These are phyloP conservation scores for Rhizopogon vulgaris DNA, from an alignment of 768 basidiomycete species.

Conservation along the genomic window DNA sequence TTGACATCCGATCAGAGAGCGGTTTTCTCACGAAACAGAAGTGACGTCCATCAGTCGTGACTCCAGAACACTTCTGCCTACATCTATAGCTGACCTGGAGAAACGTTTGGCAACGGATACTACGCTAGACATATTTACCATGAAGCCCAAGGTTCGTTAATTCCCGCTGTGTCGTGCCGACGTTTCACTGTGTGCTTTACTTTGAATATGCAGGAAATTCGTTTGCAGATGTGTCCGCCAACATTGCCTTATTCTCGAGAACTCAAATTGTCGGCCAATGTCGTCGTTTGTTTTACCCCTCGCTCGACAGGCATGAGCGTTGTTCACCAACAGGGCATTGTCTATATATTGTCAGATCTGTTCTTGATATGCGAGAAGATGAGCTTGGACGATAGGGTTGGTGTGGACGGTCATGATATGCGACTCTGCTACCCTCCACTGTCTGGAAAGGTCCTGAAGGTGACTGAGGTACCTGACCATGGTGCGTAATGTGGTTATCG, in stretches of 20 bases:
- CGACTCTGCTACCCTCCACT: conserved; percentile 93
- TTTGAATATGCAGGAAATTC: conserved; percentile 56
- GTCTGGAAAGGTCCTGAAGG: conserved; percentile 86
- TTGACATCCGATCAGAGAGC: conserved; percentile 36
- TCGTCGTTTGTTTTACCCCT: conserved; percentile 72
- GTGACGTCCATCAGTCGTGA: conserved; percentile 46
- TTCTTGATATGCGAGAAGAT: conserved; percentile 89
- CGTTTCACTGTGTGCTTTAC: conserved; percentile 2
- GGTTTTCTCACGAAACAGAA: conserved; percentile 54
- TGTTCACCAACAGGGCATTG: conserved; percentile 68
- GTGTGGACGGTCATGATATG: conserved; percentile 69
- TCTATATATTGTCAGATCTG: conserved; percentile 89
- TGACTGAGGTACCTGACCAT: conserved; percentile 54
- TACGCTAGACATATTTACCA: conserved; percentile 91
- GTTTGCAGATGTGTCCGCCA: conserved; percentile 84
- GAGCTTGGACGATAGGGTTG: conserved; percentile 53
- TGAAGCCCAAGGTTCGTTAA: conserved; percentile 75
- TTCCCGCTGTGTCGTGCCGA: not conserved
- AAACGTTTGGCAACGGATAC: conserved; percentile 66
- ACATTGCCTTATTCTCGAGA: conserved; percentile 71
- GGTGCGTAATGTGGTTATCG: conserved; percentile 34
- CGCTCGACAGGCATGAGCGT: conserved; percentile 69
- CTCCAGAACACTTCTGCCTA: conserved; percentile 45
- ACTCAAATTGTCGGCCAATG: conserved; percentile 66
- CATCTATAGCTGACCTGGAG: conserved; percentile 75